Percentiles rank a stretch among this genome's conserved stretches.
These are phyloP conservation scores for Hura crepitans DNA, from an alignment of 441 rosid genomes.

Conservation along the genomic window DNA sequence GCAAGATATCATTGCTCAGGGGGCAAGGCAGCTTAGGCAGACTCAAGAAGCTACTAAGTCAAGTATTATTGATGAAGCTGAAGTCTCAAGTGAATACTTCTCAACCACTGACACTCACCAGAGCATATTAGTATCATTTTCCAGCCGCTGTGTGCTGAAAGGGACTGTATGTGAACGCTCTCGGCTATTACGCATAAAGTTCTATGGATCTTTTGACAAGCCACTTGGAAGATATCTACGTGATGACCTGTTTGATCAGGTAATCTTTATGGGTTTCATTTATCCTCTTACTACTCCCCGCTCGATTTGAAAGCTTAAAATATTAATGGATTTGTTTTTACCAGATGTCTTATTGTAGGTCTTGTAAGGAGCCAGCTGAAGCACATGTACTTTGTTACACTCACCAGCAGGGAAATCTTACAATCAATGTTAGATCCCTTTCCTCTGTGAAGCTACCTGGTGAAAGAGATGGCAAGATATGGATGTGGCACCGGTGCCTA, in stretches of 20 bases:
- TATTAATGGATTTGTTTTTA: constrained; percentile 21
- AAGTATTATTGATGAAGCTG: constrained; percentile 47
- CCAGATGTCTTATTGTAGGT: constrained; percentile 61
- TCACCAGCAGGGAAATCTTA: constrained; percentile 91
- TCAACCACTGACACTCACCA: constrained; percentile 75
- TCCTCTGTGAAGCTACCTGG: constrained; percentile 76
- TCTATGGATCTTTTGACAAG: constrained; percentile 87
- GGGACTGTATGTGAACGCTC: constrained; percentile 85
- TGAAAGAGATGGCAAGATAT: constrained; percentile 83
- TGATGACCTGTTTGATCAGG: constrained; percentile 84
- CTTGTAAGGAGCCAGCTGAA: constrained; percentile 76
- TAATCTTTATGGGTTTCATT: constrained; percentile 24
- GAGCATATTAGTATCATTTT: constrained; percentile 85
- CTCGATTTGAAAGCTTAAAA: constrained; percentile 12
- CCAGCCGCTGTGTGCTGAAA: constrained; percentile 75
- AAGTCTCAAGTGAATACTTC: constrained; percentile 55
- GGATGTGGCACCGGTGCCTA: constrained; percentile 99
- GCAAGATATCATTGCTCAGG: constrained; percentile 35
- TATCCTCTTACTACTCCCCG: not conserved
- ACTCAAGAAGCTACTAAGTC: constrained; percentile 34
- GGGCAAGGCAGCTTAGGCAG: constrained; percentile 37
- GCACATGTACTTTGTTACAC: constrained; percentile 85
- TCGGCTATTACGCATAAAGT: constrained; percentile 77
- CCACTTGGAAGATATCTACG: constrained; percentile 87
- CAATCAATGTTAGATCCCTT: constrained; percentile 71